Conservation (phyloP, 108 stramenopile genomes). For the Fistulifera solaris region DNA sequence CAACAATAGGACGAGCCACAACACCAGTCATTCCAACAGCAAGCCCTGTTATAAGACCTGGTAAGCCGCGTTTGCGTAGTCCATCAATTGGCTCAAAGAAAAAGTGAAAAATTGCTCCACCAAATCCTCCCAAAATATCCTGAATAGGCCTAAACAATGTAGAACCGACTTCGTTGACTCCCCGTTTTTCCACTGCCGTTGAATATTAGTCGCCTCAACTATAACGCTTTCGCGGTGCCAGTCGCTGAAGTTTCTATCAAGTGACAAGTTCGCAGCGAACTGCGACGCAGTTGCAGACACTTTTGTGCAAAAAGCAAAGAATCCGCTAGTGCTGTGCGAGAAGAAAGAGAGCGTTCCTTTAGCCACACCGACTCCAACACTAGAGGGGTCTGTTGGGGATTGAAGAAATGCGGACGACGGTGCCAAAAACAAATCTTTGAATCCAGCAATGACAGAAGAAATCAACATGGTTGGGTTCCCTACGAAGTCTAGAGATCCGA, state of each 20-base stretch:
- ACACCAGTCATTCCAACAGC: constrained; percentile 60
- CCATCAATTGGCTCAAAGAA: constrained; percentile 65
- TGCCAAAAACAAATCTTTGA: constrained; percentile 86
- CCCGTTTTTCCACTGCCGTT: constrained; percentile 52
- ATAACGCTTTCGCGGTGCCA: constrained; percentile 64
- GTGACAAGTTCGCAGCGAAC: constrained; percentile 49
- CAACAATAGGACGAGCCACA: constrained; percentile 72
- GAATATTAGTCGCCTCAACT: constrained; percentile 54
- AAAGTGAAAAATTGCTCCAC: constrained; percentile 59
- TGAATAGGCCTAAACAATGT: constrained; percentile 57
- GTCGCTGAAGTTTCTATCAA: constrained; percentile 67
- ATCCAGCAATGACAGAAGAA: constrained; percentile 78
- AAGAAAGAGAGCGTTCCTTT: constrained; percentile 91
- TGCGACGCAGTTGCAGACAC: constrained; percentile 59
- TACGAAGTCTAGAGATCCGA: constrained; percentile 90
- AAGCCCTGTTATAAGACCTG: constrained; percentile 53
- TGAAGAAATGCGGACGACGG: constrained; percentile 77
- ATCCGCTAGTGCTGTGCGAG: constrained; percentile 83
- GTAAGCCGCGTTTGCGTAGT: constrained; percentile 34
- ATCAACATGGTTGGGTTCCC: constrained; percentile 88
- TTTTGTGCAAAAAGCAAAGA: constrained; percentile 82
- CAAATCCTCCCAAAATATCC: constrained; percentile 66
- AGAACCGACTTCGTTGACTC: constrained; percentile 35
- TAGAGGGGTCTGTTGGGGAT: constrained; percentile 76
- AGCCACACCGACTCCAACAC: constrained; percentile 84